phyloP scores from a whole-genome alignment of 306 rosid species.

The Vicia villosa region DNA sequence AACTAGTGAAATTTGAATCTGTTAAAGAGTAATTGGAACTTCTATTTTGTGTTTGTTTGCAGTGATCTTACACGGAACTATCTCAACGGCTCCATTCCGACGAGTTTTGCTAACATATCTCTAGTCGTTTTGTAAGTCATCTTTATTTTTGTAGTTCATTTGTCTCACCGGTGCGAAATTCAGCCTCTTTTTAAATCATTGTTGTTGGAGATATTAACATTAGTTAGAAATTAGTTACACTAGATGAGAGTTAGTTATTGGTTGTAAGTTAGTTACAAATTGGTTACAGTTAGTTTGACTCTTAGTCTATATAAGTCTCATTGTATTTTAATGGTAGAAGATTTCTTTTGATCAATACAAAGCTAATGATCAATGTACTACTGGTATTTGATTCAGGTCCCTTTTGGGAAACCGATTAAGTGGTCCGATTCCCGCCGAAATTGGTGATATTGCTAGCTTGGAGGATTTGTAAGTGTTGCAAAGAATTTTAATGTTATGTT shows the following conservation, averaged over 20 bases:
- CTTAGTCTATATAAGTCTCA: too few relatives aligned
- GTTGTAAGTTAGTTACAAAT: too few relatives aligned
- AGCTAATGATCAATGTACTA: not conserved
- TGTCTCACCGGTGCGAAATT: too few relatives aligned
- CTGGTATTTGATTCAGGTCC: conserved; percentile 49
- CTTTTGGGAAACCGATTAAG: conserved; percentile 63
- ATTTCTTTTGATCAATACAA: too few relatives aligned
- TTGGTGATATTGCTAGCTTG: conserved; percentile 58
- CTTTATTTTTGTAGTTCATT: not conserved
- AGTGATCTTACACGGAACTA: conserved; percentile 76
- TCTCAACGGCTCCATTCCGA: conserved; percentile 63
- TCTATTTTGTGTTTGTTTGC: conserved; percentile 19
- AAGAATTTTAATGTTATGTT: not conserved
- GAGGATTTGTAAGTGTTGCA: conserved; percentile 55
- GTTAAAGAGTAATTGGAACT: not conserved
- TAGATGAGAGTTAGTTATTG: too few relatives aligned
- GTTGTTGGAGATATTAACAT: too few relatives aligned
- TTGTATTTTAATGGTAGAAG: too few relatives aligned
- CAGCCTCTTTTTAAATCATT: too few relatives aligned
- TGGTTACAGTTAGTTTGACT: too few relatives aligned
- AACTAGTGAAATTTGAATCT: too few relatives aligned
- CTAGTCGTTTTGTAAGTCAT: conserved; percentile 55
- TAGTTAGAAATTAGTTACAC: too few relatives aligned
- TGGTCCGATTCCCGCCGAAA: conserved; percentile 64
- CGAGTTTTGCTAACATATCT: conserved; percentile 45